Conservation (phyloP, 208 protist genomes). For the Lotmaria passim region DNA sequence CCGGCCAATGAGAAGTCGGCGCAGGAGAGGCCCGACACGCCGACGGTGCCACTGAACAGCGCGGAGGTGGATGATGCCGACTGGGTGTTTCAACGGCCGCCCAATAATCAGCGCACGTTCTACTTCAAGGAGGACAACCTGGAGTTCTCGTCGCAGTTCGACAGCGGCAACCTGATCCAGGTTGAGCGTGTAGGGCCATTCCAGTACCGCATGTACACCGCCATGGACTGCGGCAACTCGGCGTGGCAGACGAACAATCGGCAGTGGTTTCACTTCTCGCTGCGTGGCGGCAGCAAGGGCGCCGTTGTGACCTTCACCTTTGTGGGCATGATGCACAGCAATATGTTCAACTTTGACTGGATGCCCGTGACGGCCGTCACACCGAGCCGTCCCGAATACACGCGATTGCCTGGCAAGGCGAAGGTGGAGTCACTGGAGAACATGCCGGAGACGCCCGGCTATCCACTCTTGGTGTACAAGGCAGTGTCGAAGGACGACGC, state of each 20-base stretch:
- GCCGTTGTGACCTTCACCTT: conserved; percentile 65
- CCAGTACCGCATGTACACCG: conserved; percentile 79
- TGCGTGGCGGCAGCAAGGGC: conserved; percentile 75
- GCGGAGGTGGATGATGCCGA: conserved; percentile 42
- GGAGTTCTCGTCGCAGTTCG: conserved; percentile 89
- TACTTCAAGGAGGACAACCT: conserved; percentile 87
- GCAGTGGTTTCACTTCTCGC: conserved; percentile 94
- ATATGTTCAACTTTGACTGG: conserved; percentile 89
- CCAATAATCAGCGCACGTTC: conserved; percentile 89
- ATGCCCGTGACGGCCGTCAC: conserved; percentile 76
- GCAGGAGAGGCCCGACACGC: not conserved
- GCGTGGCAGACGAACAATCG: conserved; percentile 86
- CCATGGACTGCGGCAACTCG: conserved; percentile 87
- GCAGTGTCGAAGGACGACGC: conserved; percentile 17
- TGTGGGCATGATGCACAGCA: conserved; percentile 84
- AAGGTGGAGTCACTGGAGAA: conserved; percentile 56
- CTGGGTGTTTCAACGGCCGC: conserved; percentile 75
- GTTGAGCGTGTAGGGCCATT: conserved; percentile 76
- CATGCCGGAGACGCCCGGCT: conserved; percentile 84
- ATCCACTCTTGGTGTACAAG: conserved; percentile 69
- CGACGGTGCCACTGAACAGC: not conserved
- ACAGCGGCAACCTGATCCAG: conserved; percentile 91
- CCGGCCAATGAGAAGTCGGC: not conserved
- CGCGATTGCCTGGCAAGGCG: conserved; percentile 65
- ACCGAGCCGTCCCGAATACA: conserved; percentile 66